A percentile compares a stretch with the other conserved stretches of the same genome.
phyloP scores from a whole-genome alignment of 768 basidiomycete genomes.

The Lentinula lateritia region DNA sequence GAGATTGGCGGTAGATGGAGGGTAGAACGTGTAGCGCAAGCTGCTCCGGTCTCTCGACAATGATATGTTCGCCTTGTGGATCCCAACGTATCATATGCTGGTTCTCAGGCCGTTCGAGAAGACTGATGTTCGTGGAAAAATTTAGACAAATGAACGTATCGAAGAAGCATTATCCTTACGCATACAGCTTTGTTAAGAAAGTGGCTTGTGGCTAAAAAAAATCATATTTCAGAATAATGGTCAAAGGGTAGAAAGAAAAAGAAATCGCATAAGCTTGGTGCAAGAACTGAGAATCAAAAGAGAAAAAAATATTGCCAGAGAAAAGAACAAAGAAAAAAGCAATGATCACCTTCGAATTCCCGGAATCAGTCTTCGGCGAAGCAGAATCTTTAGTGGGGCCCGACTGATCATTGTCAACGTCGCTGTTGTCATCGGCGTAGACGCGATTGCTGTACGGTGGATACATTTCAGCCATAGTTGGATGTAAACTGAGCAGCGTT shows the following conservation, averaged over 20 bases:
- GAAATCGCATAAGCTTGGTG: too few species aligned
- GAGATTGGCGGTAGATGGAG: constrained; percentile 90
- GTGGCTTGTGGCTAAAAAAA: constrained; percentile 70
- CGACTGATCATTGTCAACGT: constrained; percentile 19
- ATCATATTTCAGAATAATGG: neutral
- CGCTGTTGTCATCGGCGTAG: neutral
- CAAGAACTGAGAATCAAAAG: neutral
- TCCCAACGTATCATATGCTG: constrained; percentile 98
- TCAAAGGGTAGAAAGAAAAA: neutral
- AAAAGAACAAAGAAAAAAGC: neutral
- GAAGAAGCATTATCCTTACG: constrained; percentile 47
- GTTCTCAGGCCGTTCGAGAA: constrained; percentile 87
- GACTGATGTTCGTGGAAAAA: constrained; percentile 36
- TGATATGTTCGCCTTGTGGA: constrained; percentile 88
- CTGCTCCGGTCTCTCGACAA: constrained; percentile 91
- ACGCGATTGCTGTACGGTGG: constrained; percentile 34
- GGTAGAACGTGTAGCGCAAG: constrained; percentile 92
- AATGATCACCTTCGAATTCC: neutral
- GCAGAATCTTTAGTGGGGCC: constrained; percentile 30
- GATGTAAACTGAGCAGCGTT: neutral
- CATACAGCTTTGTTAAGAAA: constrained; percentile 96
- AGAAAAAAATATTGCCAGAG: neutral
- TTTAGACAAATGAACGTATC: constrained; percentile 7
- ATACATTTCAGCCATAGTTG: constrained; percentile 54
- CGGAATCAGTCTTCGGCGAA: constrained; percentile 64